Evolutionary conservation across 352 stramenopile species (phyloP), one percentile per base, ranked within the genome.

Genomic region (Phytophthora multivora): DNA sequence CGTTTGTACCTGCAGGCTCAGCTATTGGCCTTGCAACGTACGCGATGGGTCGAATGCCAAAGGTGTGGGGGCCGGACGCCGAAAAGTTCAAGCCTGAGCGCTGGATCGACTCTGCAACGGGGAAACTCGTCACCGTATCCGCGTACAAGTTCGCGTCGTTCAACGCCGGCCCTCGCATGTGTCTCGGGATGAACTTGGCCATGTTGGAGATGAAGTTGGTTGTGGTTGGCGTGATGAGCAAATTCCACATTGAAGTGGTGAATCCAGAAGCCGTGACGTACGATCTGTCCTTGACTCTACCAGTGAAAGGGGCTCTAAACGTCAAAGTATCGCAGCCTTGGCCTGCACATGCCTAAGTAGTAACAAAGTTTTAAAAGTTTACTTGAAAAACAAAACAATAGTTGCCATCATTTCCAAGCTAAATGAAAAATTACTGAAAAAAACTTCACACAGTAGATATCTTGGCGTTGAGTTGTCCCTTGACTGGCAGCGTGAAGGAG

Each of bases 151-250:
- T 89, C 59, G 41, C 66, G 5, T 54, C 75, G 0, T 96, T 95
- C 67, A 77, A 89, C 59, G 79, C 73, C 9, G 87, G 87, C 3
- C 77, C 76, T 30, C 71, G 87, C 8, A 61, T 72, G 21, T 95
- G 87, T 42, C 66, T 94, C 3, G 88, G 88, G 19, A 80, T 76
- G 61, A 75, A 73, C 19, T 57, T 96, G 5, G 88, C 88, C 18
- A 77, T 93, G 63, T 58, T 94, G 2, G 79, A 95, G 70, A 89
- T 93, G 67, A 92, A 95, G 62, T 58, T 93, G 23, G 58, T 89
- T 11, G 53, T 83, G 5, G 50, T 66, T 2, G 66, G 65, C 2
- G 31, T 96, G 9, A 39, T 96, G 12, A 66, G 55, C 25, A 79
- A 71, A 31, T 91, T 91, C 43, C 51, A 79, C 21, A 23, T 94